Evolutionary conservation across 2,329 filamentous ascomycete species (phyloP).

Genomic region (Trichoderma polysporum): DNA sequence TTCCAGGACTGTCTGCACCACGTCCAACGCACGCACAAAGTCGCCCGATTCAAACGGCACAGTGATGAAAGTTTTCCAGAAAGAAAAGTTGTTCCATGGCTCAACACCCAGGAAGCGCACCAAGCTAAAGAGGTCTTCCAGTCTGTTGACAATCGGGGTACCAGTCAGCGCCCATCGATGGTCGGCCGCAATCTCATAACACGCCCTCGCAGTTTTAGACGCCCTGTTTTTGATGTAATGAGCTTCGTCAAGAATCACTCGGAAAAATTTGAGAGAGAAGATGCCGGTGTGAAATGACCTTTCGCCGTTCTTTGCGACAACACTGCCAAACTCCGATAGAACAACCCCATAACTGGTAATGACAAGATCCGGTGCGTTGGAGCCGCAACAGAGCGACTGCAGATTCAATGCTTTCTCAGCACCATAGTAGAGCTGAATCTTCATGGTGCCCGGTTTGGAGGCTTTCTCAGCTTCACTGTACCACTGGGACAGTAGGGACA

Average conservation of each 20-base stretch:
- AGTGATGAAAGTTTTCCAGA: constrained; percentile 98
- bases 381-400: constrained; percentile 71
- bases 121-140: constrained; percentile 92
- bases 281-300: constrained; percentile 67
- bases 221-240: constrained; percentile 88
- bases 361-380: constrained; percentile 85
- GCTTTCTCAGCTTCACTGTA: constrained; percentile 92
- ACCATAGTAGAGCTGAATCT: constrained; percentile 88
- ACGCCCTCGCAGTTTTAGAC: constrained; percentile 92
- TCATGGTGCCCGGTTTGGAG: constrained; percentile 79
- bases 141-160: constrained; percentile 92
- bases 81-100: constrained; percentile 98
- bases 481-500: constrained; percentile 96
- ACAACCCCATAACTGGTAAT: constrained; percentile 95
- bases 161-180: constrained; percentile 94
- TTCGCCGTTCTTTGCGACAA: constrained; percentile 66
- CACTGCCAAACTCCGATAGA: constrained; percentile 77
- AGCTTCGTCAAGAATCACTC: constrained; percentile 91
- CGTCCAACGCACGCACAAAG: constrained; percentile 88
- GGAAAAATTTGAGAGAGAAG: constrained; percentile 92
- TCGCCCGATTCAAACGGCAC: constrained; percentile 95
- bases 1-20: constrained; percentile 94
- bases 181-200: constrained; percentile 80
- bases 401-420: constrained; percentile 78
- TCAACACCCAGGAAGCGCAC: constrained; percentile 92